Conservation (phyloP, 75 land plant species). For the Pinus albicaulis region DNA sequence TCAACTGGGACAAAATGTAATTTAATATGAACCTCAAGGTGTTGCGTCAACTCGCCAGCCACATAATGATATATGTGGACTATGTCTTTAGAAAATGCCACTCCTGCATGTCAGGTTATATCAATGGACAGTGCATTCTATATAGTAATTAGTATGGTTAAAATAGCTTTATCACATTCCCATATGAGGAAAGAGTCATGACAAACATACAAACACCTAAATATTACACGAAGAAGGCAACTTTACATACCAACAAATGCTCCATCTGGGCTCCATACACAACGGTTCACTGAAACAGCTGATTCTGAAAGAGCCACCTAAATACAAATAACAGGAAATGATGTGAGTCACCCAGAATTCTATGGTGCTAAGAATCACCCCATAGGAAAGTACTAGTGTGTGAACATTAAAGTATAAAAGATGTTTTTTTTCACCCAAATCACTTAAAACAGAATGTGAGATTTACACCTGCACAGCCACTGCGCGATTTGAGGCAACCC, state of each 20-base stretch:
- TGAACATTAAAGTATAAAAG: too few species aligned
- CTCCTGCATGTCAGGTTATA: slow-evolving; percentile 36
- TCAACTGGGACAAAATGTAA: not conserved
- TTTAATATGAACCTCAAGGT: slow-evolving; percentile 47
- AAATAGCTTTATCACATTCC: too few species aligned
- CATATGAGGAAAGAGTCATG: too few species aligned
- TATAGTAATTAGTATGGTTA: too few species aligned
- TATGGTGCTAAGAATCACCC: not conserved
- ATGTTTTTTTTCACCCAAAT: too few species aligned
- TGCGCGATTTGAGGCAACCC: too few species aligned
- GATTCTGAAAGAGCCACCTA: slow-evolving; percentile 68
- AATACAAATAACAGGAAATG: too few species aligned
- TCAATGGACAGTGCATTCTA: too few species aligned
- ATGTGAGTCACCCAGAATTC: not conserved
- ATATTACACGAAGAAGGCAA: too few species aligned
- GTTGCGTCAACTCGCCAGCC: slow-evolving; percentile 52
- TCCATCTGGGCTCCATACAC: slow-evolving; percentile 87
- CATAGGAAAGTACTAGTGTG: not conserved
- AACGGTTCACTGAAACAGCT: slow-evolving; percentile 65
- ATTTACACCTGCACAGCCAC: slow-evolving; percentile 15
- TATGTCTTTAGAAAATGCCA: slow-evolving; percentile 86
- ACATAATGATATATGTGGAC: slow-evolving; percentile 75
- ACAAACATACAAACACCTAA: too few species aligned
- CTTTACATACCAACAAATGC: not conserved
- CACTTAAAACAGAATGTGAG: too few species aligned